Percentiles rank a stretch among this genome's conserved stretches.
phyloP scores from a whole-genome alignment of 257 asterid genomes.

The Penstemon barbatus region DNA sequence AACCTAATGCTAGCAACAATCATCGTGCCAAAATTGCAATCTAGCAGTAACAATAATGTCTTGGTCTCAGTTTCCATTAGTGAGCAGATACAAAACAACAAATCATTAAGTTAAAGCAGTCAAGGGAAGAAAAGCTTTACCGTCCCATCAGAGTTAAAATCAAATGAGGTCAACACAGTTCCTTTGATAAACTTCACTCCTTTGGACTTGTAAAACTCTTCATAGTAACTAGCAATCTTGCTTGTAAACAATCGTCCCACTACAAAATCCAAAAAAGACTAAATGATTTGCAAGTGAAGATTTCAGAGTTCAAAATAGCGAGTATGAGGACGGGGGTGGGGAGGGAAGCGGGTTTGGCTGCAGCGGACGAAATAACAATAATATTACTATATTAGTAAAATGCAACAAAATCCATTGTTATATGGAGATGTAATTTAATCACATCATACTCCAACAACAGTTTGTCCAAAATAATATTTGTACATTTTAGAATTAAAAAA shows the following conservation, averaged over 20 bases:
- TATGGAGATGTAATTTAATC: not conserved
- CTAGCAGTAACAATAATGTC: not conserved
- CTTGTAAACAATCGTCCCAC: slow-evolving; percentile 95
- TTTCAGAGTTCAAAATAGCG: not conserved
- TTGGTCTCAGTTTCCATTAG: slow-evolving; percentile 13
- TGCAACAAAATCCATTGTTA: not conserved
- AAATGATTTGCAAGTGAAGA: slow-evolving; percentile 5
- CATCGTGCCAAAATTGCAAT: not conserved
- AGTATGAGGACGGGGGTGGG: not conserved
- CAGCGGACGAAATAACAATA: not conserved
- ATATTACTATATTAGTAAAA: not conserved
- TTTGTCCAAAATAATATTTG: not conserved
- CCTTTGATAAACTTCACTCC: slow-evolving; percentile 94
- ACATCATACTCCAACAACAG: not conserved
- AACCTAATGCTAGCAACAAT: not conserved
- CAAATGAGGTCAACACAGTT: slow-evolving; percentile 85
- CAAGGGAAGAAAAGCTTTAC: slow-evolving; percentile 36
- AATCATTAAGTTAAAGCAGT: slow-evolving; percentile 2
- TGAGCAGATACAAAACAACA: not conserved
- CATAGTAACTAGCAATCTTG: slow-evolving; percentile 80
- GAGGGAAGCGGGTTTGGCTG: not conserved
- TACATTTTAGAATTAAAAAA: not conserved
- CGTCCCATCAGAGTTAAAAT: slow-evolving; percentile 73
- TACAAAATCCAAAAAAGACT: slow-evolving; percentile 39
- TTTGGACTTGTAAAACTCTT: slow-evolving; percentile 86